Evolutionary conservation across 495 filamentous ascomycete species (phyloP).

Genomic region (Penicillium salamii): DNA sequence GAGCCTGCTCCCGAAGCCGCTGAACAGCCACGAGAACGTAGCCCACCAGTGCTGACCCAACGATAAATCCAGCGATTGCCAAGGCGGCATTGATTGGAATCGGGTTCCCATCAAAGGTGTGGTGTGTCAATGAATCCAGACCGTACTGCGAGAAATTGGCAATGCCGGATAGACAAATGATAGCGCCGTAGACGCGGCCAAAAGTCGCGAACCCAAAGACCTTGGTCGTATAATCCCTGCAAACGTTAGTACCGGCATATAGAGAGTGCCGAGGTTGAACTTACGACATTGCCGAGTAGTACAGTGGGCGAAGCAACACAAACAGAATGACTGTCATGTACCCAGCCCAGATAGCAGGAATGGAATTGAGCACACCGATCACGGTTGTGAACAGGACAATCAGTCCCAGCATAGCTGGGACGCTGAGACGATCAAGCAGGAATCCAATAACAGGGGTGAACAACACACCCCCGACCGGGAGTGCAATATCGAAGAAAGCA

Average conservation of each 20-base stretch:
- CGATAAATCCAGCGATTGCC: slow-evolving; percentile 55
- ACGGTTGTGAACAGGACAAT: slow-evolving; percentile 72
- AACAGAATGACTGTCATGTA: slow-evolving; percentile 79
- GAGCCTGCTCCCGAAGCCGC: slow-evolving; percentile 10
- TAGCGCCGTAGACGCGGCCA: slow-evolving; percentile 86
- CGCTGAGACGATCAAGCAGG: slow-evolving; percentile 68
- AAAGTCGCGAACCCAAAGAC: slow-evolving; percentile 95
- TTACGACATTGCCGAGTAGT: slow-evolving; percentile 54
- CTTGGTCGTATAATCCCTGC: slow-evolving; percentile 82
- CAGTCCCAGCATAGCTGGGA: slow-evolving; percentile 61
- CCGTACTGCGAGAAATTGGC: slow-evolving; percentile 82
- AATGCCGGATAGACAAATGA: slow-evolving; percentile 84
- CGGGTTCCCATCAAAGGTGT: slow-evolving; percentile 67
- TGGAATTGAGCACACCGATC: slow-evolving; percentile 75
- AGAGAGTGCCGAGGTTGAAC: slow-evolving; percentile 20
- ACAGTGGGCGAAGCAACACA: slow-evolving; percentile 50
- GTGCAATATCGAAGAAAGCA: slow-evolving; percentile 83
- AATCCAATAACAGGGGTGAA: slow-evolving; percentile 83
- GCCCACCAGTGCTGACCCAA: slow-evolving; percentile 57
- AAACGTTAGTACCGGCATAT: slow-evolving; percentile 9
- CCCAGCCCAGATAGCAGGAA: slow-evolving; percentile 69
- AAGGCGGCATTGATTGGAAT: slow-evolving; percentile 74
- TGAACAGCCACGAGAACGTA: slow-evolving; percentile 51
- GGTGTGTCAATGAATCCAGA: slow-evolving; percentile 78
- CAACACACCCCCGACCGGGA: slow-evolving; percentile 80